phyloP scores from a whole-genome alignment of 164 flowering plant species.

The Vitis vinifera region ASM3070453v1 NC_081822.1:13539501-13540000 shows the following conservation, averaged over 20 bases:
- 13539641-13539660: not conserved
- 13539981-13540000: constrained; percentile 20
- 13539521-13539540: too few relatives aligned
- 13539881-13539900: constrained; percentile 6
- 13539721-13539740: constrained; percentile 5
- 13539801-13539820: constrained; percentile 30
- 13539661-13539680: not conserved
- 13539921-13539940: not conserved
- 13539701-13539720: constrained; percentile 17
- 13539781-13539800: constrained; percentile 21
- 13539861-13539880: constrained; percentile 19
- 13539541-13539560: too few relatives aligned
- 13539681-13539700: constrained; percentile 22
- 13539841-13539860: constrained; percentile 21
- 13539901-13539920: constrained; percentile 11
- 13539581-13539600: too few relatives aligned
- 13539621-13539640: too few relatives aligned
- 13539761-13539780: constrained; percentile 21
- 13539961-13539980: constrained; percentile 11
- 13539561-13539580: too few relatives aligned
- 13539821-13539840: constrained; percentile 39
- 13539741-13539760: constrained; percentile 4
- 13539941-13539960: not conserved
- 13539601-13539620: too few relatives aligned
- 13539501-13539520: too few relatives aligned